Conservation (phyloP, 768 basidiomycete species). For the Tubosaeta sp. region DNA sequence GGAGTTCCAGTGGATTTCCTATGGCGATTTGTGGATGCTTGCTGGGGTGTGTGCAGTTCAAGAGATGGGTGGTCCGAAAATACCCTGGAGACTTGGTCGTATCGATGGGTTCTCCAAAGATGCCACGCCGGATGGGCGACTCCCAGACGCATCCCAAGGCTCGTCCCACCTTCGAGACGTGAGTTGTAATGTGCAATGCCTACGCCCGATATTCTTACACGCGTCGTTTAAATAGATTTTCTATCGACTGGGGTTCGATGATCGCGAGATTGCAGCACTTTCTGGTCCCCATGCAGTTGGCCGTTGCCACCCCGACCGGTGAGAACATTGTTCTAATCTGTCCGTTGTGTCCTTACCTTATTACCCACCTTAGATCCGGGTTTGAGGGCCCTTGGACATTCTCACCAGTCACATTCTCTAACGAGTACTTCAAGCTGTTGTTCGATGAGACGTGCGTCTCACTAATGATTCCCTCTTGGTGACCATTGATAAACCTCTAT, state of each 20-base stretch:
- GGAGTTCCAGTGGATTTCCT: constrained; percentile 90
- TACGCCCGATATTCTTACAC: background rate
- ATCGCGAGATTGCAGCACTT: constrained; percentile 96
- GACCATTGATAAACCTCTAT: constrained; percentile 1
- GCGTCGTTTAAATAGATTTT: constrained; percentile 44
- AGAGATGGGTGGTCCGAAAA: constrained; percentile 89
- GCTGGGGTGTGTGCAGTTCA: constrained; percentile 88
- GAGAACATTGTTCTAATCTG: constrained; percentile 12
- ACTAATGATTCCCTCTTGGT: background rate
- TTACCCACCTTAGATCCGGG: constrained; percentile 47
- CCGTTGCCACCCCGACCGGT: constrained; percentile 85
- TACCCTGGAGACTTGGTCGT: constrained; percentile 92
- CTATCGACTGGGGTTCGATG: constrained; percentile 86
- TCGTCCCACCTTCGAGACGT: constrained; percentile 80
- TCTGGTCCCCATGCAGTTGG: constrained; percentile 94
- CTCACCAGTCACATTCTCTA: constrained; percentile 83
- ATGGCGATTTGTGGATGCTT: constrained; percentile 96
- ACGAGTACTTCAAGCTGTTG: constrained; percentile 83
- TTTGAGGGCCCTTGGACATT: constrained; percentile 95
- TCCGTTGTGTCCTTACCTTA: background rate
- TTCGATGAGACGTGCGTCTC: constrained; percentile 71
- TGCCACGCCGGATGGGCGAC: constrained; percentile 82
- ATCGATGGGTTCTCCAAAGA: constrained; percentile 78
- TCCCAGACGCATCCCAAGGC: constrained; percentile 83
- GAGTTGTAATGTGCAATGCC: constrained; percentile 18